Evolutionary conservation across 2,329 filamentous ascomycete genomes (phyloP).

Genomic region (Trichoderma guizhouense): DNA sequence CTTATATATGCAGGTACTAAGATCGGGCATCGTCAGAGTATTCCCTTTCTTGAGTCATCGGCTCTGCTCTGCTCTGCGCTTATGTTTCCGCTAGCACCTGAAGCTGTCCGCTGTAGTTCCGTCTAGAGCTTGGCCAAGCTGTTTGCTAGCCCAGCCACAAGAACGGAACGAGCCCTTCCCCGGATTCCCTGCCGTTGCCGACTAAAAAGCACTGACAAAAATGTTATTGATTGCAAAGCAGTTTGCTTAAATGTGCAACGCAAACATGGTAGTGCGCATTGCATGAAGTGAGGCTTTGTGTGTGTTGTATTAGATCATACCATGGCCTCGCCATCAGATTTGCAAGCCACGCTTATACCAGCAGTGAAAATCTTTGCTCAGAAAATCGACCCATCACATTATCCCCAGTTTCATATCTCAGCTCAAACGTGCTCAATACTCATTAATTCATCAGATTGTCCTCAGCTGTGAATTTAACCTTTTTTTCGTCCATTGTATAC

Average conservation of each 20-base stretch:
- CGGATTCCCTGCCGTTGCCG: not conserved
- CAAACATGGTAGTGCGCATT: not conserved
- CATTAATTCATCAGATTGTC: not conserved
- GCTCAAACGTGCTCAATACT: not conserved
- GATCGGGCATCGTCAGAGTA: not conserved
- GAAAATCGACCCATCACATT: not conserved
- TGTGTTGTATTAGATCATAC: not conserved
- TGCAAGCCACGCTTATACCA: not conserved
- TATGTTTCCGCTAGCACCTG: not conserved
- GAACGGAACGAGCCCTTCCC: not conserved
- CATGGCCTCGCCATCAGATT: not conserved
- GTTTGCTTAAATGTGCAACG: not conserved
- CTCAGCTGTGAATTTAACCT: not conserved
- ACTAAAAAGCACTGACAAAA: not conserved
- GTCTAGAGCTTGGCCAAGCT: constrained; percentile 2
- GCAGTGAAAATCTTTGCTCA: not conserved
- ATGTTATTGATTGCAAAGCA: not conserved
- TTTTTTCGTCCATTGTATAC: not conserved
- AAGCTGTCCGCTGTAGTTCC: not conserved
- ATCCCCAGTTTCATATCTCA: not conserved
- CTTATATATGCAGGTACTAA: not conserved
- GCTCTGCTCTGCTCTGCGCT: not conserved
- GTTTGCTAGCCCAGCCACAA: constrained; percentile 13
- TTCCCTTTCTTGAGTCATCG: not conserved
- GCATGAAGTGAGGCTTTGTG: not conserved